A percentile compares a stretch with the other conserved stretches of the same genome.
phyloP scores from a whole-genome alignment of 371 early-diverging fungal genomes.

The Haplosporangium sp. region DNA sequence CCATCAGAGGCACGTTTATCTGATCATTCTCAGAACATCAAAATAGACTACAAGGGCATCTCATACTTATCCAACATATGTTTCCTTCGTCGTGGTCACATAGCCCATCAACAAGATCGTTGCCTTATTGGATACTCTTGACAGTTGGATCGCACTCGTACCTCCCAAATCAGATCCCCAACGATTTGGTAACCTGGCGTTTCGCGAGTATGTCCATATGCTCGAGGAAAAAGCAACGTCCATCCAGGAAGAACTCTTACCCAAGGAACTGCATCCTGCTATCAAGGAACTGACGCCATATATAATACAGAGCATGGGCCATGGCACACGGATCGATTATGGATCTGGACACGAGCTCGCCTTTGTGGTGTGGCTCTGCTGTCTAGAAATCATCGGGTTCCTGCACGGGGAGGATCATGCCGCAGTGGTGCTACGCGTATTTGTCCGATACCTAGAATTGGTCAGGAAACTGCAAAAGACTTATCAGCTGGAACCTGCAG shows the following conservation, averaged over 20 bases:
- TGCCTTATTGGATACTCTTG: conserved; percentile 71
- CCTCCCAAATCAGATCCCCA: conserved; percentile 80
- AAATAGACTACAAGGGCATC: background rate
- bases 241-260: conserved; percentile 57
- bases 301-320: conserved; percentile 90
- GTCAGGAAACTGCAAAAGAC: conserved; percentile 85
- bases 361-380: conserved; percentile 92
- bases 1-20: conserved; percentile 62
- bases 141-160: conserved; percentile 77
- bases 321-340: conserved; percentile 96
- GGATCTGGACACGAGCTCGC: conserved; percentile 99
- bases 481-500: conserved; percentile 99
- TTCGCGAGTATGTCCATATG: conserved; percentile 70
- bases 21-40: background rate
- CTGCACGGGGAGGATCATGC: conserved; percentile 70
- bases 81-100: background rate
- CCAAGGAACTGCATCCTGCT: conserved; percentile 56
- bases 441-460: conserved; percentile 86
- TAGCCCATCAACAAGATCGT: conserved; percentile 68
- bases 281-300: conserved; percentile 84
- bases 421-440: conserved; percentile 80
- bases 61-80: background rate
- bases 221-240: conserved; percentile 57
- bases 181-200: conserved; percentile 85
- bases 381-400: conserved; percentile 75